Conservation (phyloP, 2,329 filamentous ascomycete species). For the Arthrocladium fulminans region DNA sequence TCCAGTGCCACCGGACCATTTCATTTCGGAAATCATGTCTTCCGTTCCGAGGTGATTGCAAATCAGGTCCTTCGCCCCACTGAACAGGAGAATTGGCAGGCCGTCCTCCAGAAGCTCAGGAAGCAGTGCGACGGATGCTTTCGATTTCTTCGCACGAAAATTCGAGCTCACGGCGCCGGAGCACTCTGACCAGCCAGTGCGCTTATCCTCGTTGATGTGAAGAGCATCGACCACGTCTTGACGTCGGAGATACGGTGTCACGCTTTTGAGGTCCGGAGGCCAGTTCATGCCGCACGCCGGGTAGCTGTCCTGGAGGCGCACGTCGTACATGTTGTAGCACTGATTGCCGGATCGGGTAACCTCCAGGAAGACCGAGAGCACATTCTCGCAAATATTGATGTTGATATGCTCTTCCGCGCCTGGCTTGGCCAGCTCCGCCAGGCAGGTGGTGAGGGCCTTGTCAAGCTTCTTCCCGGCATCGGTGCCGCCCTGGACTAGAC, state of each 20-base stretch:
- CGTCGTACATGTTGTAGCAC: constrained; percentile 96
- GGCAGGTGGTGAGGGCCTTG: constrained; percentile 59
- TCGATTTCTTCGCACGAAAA: constrained; percentile 63
- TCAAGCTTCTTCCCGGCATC: constrained; percentile 58
- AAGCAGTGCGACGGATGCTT: constrained; percentile 63
- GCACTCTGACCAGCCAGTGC: constrained; percentile 86
- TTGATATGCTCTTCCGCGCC: constrained; percentile 57
- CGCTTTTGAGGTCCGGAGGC: constrained; percentile 71
- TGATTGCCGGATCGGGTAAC: constrained; percentile 52
- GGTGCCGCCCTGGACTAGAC: constrained; percentile 60
- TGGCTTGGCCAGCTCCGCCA: constrained; percentile 50
- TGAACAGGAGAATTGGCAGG: constrained; percentile 77
- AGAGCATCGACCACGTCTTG: constrained; percentile 70
- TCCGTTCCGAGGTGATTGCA: constrained; percentile 97
- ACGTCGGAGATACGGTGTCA: constrained; percentile 78
- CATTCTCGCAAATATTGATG: constrained; percentile 60
- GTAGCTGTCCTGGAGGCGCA: constrained; percentile 70
- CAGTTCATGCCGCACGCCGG: constrained; percentile 95
- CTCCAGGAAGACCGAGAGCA: constrained; percentile 64
- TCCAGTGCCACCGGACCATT: constrained; percentile 84
- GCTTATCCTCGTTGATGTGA: constrained; percentile 72
- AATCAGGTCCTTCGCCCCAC: constrained; percentile 85
- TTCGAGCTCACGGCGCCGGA: constrained; percentile 64
- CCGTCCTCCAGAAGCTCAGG: constrained; percentile 65
- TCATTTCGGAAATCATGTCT: constrained; percentile 76